Evolutionary conservation across 2,329 filamentous ascomycete genomes (phyloP).

Genomic region (Clonostachys rhizophaga): DNA sequence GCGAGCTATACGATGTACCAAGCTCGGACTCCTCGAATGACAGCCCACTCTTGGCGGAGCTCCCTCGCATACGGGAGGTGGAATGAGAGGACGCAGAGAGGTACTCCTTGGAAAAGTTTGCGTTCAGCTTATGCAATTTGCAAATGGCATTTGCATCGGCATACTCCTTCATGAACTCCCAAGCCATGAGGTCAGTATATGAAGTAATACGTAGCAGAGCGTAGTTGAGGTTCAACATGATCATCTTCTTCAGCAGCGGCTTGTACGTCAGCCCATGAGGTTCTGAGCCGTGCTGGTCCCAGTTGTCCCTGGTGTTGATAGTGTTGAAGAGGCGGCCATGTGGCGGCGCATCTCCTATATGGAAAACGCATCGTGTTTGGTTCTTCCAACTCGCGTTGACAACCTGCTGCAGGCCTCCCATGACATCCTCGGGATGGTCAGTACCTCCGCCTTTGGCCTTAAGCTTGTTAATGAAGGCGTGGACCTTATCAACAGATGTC

Average conservation of each 20-base stretch:
- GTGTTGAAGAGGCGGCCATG: constrained; percentile 3
- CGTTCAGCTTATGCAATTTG: not conserved
- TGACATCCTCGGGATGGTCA: constrained; percentile 26
- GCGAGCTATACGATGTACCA: constrained; percentile 11
- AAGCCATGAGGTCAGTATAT: not conserved
- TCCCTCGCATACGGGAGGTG: not conserved
- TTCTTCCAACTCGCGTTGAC: constrained; percentile 23
- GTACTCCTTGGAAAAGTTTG: no score
- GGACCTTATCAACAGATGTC: not conserved
- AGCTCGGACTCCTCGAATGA: constrained; percentile 18
- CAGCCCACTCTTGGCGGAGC: not conserved
- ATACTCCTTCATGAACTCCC: not conserved
- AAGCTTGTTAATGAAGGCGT: not conserved
- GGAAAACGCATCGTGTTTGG: constrained; percentile 16
- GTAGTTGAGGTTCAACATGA: not conserved
- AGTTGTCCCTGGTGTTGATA: no score
- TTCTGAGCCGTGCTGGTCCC: not conserved
- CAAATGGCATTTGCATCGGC: not conserved
- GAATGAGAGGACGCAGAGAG: no score
- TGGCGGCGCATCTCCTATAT: constrained; percentile 7
- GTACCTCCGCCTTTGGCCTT: constrained; percentile 11
- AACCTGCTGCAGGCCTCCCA: constrained; percentile 22
- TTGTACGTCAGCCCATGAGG: not conserved
- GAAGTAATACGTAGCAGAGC: not conserved
- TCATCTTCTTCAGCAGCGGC: not conserved